Base-by-base conservation (phyloP, 2,329 filamentous ascomycete species). In the Exophiala dermatitidis region DNA sequence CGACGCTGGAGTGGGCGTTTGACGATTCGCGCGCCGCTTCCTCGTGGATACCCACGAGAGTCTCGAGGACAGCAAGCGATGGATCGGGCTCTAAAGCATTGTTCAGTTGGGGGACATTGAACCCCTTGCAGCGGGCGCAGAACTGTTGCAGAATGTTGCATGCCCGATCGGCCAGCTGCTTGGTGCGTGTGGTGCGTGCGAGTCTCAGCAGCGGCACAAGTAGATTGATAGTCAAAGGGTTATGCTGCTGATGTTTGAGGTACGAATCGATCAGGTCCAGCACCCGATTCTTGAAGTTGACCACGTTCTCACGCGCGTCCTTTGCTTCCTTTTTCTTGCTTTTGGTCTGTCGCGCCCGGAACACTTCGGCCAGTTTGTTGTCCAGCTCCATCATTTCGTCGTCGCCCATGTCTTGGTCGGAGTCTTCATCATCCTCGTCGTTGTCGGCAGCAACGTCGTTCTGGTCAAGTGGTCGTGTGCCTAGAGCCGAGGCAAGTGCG, bases 201-300 rank as follows among this genome's bases (percentile, higher is more conserved):
- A 93, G 80, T 42, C 78, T 74, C n/a, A 95, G 75, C 0, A 96
- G 75, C 0, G 91, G 90, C 5, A 90, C 68, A 4, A 96, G 73
- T 5, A 93, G 70, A 36, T 82, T 76, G 41, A 93, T 80, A 0
- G 83, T 80, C 1, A 90, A 73, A 1, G 79, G 71, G 62, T 83
- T 86, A 26, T 77, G 77, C 12, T 85, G 80, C 69, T 93, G 85
- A 62, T 86, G 85, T 68, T 87, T 90, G 59, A 93, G 77, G 69
- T 89, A 97, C 59, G 93, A 86, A 56, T 86, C 82, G 7, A 97
- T 77, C 1, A 97, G 79, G 65, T 97, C 93, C 3, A 97, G 79
- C 4, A 96, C 85, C 40, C 90, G 86, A 69, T 88, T 88, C 75
- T 98, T 98, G 78, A 98, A 95, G 71, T 91, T 90, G 64, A 95